A percentile compares a stretch with the other conserved stretches of the same genome.
These are phyloP conservation scores for Hydrangea macrophylla DNA, from an alignment of 148 eudicot genomes.

Conservation along the genomic window DNA sequence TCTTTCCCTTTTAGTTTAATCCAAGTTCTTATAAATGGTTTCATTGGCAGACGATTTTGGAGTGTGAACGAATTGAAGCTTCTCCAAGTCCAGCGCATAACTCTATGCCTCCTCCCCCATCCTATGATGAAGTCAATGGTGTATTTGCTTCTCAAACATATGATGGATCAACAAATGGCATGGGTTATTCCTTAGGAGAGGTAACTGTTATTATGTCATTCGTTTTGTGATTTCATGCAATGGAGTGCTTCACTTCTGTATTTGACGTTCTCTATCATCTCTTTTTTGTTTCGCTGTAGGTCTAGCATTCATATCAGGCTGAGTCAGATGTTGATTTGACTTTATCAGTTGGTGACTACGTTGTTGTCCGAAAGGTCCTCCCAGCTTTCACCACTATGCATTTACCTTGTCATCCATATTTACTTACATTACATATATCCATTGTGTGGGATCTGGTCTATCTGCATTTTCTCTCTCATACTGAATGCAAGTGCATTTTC, in stretches of 20 bases:
- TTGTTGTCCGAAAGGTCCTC: conserved; percentile 81
- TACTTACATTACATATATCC: not conserved
- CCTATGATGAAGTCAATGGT: conserved; percentile 57
- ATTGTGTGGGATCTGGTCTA: not conserved
- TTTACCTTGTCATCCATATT: not conserved
- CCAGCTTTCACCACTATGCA: not conserved
- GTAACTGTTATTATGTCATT: conserved; percentile 30
- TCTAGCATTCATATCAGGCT: conserved; percentile 69
- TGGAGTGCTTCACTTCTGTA: not conserved
- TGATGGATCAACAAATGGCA: conserved; percentile 60
- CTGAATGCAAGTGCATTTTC: not conserved
- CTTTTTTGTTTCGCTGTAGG: conserved; percentile 37
- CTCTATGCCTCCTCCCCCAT: conserved; percentile 53
- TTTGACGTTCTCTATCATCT: not conserved
- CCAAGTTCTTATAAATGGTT: not conserved
- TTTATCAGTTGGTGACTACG: conserved; percentile 70
- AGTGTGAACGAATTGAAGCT: conserved; percentile 71
- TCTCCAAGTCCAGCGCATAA: conserved; percentile 46
- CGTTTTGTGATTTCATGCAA: not conserved
- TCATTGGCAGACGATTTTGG: conserved; percentile 61
- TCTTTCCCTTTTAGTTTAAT: not conserved
- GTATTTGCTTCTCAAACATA: conserved; percentile 53
- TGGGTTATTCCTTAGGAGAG: conserved; percentile 85
- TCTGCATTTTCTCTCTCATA: not conserved
- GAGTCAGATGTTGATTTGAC: conserved; percentile 73